Conservation (phyloP, 2,329 filamentous ascomycete genomes). For the Fusarium sp. region DNA sequence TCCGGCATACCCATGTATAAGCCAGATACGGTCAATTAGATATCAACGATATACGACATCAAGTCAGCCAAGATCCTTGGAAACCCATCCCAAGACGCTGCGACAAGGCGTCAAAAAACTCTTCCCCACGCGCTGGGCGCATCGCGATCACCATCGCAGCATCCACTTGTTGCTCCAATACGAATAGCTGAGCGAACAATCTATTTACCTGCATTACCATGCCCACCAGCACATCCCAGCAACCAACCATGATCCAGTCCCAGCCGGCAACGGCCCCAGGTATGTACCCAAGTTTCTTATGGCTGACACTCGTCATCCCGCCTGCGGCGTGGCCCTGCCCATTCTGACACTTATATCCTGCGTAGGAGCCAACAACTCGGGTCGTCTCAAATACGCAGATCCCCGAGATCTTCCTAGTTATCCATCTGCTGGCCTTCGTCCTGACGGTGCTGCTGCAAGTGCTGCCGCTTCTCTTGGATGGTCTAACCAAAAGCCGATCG, state of each 20-base stretch:
- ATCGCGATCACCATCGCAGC: slow-evolving; percentile 15
- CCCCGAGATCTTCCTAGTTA: slow-evolving; percentile 79
- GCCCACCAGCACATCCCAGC: slow-evolving; percentile 38
- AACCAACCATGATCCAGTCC: slow-evolving; percentile 45
- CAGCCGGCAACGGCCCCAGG: slow-evolving; percentile 39
- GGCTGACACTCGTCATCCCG: slow-evolving; percentile 25
- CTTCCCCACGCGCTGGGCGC: slow-evolving; percentile 10
- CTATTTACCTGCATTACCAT: slow-evolving; percentile 24
- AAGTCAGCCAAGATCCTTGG: slow-evolving; percentile 23
- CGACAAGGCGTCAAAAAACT: slow-evolving; percentile 8
- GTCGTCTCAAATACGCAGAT: slow-evolving; percentile 75
- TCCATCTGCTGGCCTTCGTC: slow-evolving; percentile 71
- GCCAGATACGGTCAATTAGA: slow-evolving; percentile 19
- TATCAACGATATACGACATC: slow-evolving; percentile 13
- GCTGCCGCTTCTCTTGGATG: slow-evolving; percentile 81
- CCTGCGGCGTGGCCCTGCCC: slow-evolving; percentile 15
- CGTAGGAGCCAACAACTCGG: slow-evolving; percentile 48
- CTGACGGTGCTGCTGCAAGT: slow-evolving; percentile 71
- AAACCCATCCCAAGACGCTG: slow-evolving; percentile 6
- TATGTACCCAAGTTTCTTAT: slow-evolving; percentile 34
- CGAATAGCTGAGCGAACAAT: slow-evolving; percentile 24
- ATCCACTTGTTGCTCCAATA: slow-evolving; percentile 30
- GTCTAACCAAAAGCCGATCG: slow-evolving; percentile 72
- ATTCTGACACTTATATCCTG: slow-evolving; percentile 30
- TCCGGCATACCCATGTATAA: slow-evolving; percentile 22